Percentiles rank a stretch among this genome's conserved stretches.
Evolutionary conservation across 2,329 filamentous ascomycete species (phyloP).

Genomic region (Colletotrichum somersetense): DNA sequence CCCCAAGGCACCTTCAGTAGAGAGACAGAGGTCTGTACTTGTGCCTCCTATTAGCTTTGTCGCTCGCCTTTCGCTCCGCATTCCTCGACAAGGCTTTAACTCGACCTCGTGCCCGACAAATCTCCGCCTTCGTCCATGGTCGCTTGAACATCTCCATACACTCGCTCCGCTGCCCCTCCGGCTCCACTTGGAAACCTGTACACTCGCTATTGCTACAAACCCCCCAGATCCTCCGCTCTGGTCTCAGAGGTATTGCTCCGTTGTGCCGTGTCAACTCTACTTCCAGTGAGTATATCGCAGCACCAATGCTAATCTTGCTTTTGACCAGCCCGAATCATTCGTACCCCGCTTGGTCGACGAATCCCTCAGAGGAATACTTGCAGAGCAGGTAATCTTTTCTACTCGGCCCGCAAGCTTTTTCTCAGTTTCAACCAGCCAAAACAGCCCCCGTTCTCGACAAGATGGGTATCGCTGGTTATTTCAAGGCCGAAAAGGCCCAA

Average conservation of each 20-base stretch:
- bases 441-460: conserved; percentile 37
- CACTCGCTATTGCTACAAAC: conserved; percentile 23
- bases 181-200: conserved; percentile 39
- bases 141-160: conserved; percentile 22
- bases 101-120: conserved; percentile 30
- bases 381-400: not conserved
- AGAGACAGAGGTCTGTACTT: conserved; percentile 33
- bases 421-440: not conserved
- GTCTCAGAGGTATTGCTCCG: conserved; percentile 7
- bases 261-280: conserved; percentile 1
- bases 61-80: conserved; percentile 25
- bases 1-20: conserved; percentile 29
- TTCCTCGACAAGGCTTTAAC: conserved; percentile 26
- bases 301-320: not conserved
- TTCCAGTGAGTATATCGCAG: not conserved
- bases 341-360: not conserved
- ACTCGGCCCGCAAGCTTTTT: not conserved
- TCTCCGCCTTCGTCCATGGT: conserved; percentile 29
- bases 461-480: conserved; percentile 74
- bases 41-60: conserved; percentile 34
- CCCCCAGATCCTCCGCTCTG: not conserved
- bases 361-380: not conserved
- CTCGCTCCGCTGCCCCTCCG: conserved; percentile 25
- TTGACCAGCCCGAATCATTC: not conserved
- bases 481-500: conserved; percentile 66